A percentile compares a stretch with the other conserved stretches of the same genome.
phyloP scores from a whole-genome alignment of 352 stramenopile genomes.

The Phytophthora boehmeriae region DNA sequence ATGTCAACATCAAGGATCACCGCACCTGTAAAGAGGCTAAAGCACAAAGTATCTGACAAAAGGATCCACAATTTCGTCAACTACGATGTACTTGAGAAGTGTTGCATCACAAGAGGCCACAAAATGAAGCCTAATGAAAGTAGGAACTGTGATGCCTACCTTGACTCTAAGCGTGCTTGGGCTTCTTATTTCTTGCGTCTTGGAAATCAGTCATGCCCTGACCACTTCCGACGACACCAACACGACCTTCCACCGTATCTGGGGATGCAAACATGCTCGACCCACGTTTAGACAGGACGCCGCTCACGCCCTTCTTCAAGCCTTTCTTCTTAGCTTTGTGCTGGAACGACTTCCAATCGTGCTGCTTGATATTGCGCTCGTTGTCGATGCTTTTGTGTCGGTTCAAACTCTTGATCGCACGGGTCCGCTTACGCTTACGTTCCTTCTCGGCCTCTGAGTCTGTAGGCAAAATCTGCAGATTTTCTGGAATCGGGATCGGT shows the following conservation, averaged over 20 bases:
- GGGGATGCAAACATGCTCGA: constrained; percentile 91
- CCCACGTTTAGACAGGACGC: constrained; percentile 78
- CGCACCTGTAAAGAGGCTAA: background rate
- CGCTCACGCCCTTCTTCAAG: constrained; percentile 65
- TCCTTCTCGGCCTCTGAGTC: constrained; percentile 88
- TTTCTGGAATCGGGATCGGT: constrained; percentile 86
- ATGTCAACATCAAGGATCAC: too few species aligned
- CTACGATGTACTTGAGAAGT: constrained; percentile 25
- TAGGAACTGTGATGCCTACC: constrained; percentile 22
- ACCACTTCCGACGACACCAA: constrained; percentile 88
- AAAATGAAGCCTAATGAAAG: constrained; percentile 9
- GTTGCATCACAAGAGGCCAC: constrained; percentile 22
- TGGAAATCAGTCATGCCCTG: constrained; percentile 88
- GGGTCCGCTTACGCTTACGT: constrained; percentile 82
- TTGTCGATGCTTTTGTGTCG: constrained; percentile 88
- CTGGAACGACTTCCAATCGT: constrained; percentile 89
- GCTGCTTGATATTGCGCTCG: constrained; percentile 82
- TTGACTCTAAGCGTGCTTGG: constrained; percentile 46
- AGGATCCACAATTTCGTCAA: constrained; percentile 31
- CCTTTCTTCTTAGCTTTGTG: constrained; percentile 83
- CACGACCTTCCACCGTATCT: constrained; percentile 79
- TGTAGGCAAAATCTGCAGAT: constrained; percentile 80
- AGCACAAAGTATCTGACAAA: constrained; percentile 13
- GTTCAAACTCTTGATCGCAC: constrained; percentile 88
- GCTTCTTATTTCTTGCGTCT: constrained; percentile 71